phyloP scores from a whole-genome alignment of 441 rosid species.

The Hura crepitans region DNA sequence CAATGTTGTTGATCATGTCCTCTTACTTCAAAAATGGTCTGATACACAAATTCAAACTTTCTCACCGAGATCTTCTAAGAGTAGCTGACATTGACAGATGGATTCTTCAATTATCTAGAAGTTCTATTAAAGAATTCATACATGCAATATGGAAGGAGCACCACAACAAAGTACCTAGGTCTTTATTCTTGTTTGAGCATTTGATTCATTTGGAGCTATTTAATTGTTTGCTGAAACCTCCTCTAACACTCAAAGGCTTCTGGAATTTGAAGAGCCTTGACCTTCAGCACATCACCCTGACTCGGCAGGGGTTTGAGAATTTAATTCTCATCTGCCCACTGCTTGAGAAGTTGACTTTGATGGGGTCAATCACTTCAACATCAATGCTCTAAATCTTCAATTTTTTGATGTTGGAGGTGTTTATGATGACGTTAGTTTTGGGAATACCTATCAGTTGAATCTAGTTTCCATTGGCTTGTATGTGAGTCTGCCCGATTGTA shows the following conservation, averaged over 20 bases:
- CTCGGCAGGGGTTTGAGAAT: slow-evolving; percentile 53
- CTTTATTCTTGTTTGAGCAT: slow-evolving; percentile 46
- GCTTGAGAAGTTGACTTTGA: slow-evolving; percentile 68
- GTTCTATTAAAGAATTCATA: slow-evolving; percentile 50
- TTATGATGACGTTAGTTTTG: slow-evolving; percentile 53
- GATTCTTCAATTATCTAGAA: slow-evolving; percentile 61
- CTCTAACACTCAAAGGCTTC: slow-evolving; percentile 50
- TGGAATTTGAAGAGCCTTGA: slow-evolving; percentile 64
- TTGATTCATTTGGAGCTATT: slow-evolving; percentile 63
- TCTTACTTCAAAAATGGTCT: slow-evolving; percentile 60
- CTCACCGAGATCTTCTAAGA: slow-evolving; percentile 66
- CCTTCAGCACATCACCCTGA: slow-evolving; percentile 60
- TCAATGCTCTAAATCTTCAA: slow-evolving; percentile 59
- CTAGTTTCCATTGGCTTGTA: slow-evolving; percentile 60
- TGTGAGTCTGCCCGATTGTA: slow-evolving; percentile 27
- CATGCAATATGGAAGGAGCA: slow-evolving; percentile 77
- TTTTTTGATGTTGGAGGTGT: slow-evolving; percentile 65
- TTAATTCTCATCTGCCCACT: slow-evolving; percentile 50
- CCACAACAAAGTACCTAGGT: slow-evolving; percentile 55
- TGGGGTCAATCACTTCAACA: slow-evolving; percentile 52
- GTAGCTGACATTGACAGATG: slow-evolving; percentile 62
- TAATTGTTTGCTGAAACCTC: slow-evolving; percentile 65
- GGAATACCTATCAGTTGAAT: slow-evolving; percentile 44
- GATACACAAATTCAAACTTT: slow-evolving; percentile 58
- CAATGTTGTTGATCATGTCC: slow-evolving; percentile 56